Evolutionary conservation across 768 basidiomycete genomes (phyloP).

Genomic region (Lentinula lateritia): DNA sequence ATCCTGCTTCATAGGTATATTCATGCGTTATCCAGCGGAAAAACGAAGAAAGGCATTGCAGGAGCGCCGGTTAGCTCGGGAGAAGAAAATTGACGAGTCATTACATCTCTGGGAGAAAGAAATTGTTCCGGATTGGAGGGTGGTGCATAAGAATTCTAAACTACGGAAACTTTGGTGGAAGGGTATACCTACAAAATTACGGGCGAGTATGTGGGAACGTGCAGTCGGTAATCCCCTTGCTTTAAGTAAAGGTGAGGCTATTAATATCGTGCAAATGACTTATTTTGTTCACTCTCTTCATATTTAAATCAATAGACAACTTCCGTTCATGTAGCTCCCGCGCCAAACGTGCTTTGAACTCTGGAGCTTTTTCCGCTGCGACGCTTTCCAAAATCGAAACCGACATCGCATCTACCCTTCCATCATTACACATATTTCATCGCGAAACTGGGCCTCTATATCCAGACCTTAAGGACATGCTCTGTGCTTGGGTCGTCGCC

Average conservation of each 20-base stretch:
- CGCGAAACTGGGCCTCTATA: conserved; percentile 74
- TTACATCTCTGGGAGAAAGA: conserved; percentile 71
- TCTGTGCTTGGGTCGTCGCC: conserved; percentile 85
- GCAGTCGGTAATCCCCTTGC: conserved; percentile 83
- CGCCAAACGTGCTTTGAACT: conserved; percentile 63
- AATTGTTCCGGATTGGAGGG: conserved; percentile 80
- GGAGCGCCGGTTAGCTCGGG: conserved; percentile 58
- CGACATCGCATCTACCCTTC: conserved; percentile 71
- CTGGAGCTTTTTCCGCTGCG: conserved; percentile 60
- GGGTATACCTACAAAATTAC: conserved; percentile 78
- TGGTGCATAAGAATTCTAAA: conserved; percentile 57
- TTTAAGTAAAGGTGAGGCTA: conserved; percentile 64
- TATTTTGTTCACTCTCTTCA: background rate
- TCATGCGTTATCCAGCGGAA: conserved; percentile 44
- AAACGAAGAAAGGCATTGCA: conserved; percentile 59
- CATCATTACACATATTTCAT: conserved; percentile 76
- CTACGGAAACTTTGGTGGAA: conserved; percentile 82
- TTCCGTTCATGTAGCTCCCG: conserved; percentile 68
- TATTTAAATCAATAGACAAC: conserved; percentile 40
- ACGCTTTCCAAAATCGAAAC: conserved; percentile 63
- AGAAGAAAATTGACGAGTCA: conserved; percentile 64
- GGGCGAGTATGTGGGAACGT: conserved; percentile 77
- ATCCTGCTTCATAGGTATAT: background rate
- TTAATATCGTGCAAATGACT: conserved; percentile 13
- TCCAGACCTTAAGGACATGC: conserved; percentile 74